These are phyloP conservation scores for Naegleria lovaniensis DNA, from an alignment of 208 protist species.

Conservation along the genomic window DNA sequence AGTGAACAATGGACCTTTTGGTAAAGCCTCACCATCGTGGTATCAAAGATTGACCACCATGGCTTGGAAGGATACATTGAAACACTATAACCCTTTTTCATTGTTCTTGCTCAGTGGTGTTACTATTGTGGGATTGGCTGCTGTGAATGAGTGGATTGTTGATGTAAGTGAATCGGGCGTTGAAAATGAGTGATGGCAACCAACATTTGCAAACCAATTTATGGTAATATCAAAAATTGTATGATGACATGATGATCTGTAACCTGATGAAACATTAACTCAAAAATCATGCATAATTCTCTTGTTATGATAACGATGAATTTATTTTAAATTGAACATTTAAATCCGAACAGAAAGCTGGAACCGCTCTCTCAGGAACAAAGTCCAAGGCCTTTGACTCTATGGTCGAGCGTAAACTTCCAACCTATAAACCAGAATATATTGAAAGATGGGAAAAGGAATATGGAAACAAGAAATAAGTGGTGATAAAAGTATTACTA, in stretches of 20 bases:
- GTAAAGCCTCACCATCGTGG: not conserved
- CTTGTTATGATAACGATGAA: not conserved
- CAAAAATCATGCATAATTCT: not conserved
- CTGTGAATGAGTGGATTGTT: not conserved
- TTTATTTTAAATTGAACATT: not conserved
- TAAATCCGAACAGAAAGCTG: too few species aligned
- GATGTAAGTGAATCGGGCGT: not conserved
- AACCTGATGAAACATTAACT: too few species aligned
- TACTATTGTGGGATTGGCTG: not conserved
- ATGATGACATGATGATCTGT: not conserved
- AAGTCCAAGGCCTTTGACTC: not conserved
- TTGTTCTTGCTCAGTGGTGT: not conserved
- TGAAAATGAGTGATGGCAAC: too few species aligned
- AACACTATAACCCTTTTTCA: not conserved
- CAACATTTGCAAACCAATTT: too few species aligned
- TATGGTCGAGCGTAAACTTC: not conserved
- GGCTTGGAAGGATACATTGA: not conserved
- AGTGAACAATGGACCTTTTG: not conserved
- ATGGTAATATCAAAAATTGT: too few species aligned
- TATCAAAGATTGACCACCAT: not conserved
- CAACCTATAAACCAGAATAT: conserved; percentile 5
- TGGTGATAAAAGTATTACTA: not conserved
- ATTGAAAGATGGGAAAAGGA: not conserved
- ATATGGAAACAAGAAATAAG: not conserved
- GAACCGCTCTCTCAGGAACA: too few species aligned